These are phyloP conservation scores for Syzygium aqueum DNA, from an alignment of 345 rosid species.

Conservation along the genomic window DNA sequence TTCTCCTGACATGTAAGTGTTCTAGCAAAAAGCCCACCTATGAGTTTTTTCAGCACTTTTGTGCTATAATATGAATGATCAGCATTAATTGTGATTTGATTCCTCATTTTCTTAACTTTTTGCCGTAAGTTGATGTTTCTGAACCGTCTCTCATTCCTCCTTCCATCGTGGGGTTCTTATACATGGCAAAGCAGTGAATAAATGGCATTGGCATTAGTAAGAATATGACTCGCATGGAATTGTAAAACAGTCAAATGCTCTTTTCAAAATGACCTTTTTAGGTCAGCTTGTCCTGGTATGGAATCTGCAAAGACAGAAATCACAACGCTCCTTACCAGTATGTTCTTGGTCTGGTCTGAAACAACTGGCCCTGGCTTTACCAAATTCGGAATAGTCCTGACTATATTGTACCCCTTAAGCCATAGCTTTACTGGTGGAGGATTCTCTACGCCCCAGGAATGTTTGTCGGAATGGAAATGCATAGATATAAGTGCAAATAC, in stretches of 20 bases:
- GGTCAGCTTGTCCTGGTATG: background rate
- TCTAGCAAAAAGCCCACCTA: background rate
- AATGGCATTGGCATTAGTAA: background rate
- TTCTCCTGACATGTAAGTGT: constrained; percentile 69
- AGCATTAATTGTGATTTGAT: background rate
- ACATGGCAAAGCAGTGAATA: background rate
- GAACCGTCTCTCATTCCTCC: background rate
- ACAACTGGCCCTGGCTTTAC: background rate
- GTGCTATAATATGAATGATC: background rate
- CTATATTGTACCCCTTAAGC: background rate
- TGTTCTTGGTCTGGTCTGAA: background rate
- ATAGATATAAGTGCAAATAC: background rate
- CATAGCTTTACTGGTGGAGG: background rate
- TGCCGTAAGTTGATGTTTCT: background rate
- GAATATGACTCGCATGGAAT: background rate
- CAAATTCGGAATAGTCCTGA: background rate
- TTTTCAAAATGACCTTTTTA: background rate
- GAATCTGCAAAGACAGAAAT: background rate
- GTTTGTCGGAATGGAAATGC: background rate
- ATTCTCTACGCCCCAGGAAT: background rate
- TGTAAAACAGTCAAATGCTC: background rate
- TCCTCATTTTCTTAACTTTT: background rate
- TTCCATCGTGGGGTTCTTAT: background rate
- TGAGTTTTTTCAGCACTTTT: background rate
- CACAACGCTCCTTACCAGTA: background rate